Conservation (phyloP, 2,329 filamentous ascomycete genomes). For the Colletotrichum lupini region DNA sequence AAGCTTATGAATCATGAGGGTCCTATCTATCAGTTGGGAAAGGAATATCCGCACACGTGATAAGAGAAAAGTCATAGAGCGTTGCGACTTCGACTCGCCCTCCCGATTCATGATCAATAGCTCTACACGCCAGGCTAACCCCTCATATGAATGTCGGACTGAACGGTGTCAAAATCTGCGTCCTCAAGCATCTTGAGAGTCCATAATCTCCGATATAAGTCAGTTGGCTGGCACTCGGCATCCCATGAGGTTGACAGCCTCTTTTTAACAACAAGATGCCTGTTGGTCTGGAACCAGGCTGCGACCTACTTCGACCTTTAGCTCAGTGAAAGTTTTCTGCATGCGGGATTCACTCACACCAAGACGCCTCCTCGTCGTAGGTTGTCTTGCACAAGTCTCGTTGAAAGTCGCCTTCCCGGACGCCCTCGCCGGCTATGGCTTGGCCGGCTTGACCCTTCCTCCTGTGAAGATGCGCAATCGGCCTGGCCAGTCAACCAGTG, state of each 20-base stretch:
- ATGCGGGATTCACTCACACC: background rate
- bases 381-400: background rate
- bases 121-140: background rate
- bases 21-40: background rate
- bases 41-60: background rate
- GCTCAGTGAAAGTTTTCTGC: background rate
- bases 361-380: background rate
- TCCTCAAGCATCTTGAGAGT: background rate
- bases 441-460: background rate
- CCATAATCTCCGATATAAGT: background rate
- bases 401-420: background rate
- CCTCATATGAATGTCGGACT: background rate
- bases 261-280: background rate
- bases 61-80: background rate
- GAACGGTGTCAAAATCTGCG: background rate
- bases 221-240: fast-evolving
- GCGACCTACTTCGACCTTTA: background rate
- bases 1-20: background rate
- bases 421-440: background rate
- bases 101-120: background rate
- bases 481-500: background rate
- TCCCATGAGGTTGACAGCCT: background rate
- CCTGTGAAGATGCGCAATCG: background rate
- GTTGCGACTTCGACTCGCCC: background rate
- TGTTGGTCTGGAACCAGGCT: background rate